Evolutionary conservation across 2,329 filamentous ascomycete genomes (phyloP).

Genomic region (Epichloe baconii): DNA sequence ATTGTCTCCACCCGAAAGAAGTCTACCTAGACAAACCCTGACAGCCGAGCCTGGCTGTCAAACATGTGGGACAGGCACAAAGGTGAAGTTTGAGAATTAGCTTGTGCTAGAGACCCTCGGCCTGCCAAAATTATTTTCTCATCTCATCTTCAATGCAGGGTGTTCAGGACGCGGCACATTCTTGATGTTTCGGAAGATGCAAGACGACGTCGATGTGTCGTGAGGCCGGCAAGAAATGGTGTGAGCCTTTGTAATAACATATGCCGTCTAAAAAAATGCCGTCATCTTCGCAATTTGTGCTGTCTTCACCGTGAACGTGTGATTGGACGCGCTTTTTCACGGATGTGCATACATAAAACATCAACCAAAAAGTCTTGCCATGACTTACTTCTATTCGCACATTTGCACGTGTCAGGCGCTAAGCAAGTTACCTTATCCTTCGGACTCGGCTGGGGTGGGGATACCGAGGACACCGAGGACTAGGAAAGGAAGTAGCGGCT

Average conservation of each 20-base stretch:
- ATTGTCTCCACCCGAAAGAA: conserved; percentile 13
- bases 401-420: conserved; percentile 2
- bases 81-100: not conserved
- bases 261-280: not conserved
- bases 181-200: conserved; percentile 3
- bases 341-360: not conserved
- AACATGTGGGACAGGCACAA: not conserved
- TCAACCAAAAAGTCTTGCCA: too few relatives aligned
- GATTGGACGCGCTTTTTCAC: not conserved
- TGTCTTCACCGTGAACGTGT: not conserved
- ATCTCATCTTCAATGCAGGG: not conserved
- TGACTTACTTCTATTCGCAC: not conserved
- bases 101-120: conserved; percentile 1
- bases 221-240: not conserved
- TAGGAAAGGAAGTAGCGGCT: too few relatives aligned
- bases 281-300: not conserved
- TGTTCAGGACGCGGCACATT: not conserved
- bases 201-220: not conserved
- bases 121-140: not conserved
- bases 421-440: conserved; percentile 5
- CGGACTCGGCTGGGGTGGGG: not conserved
- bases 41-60: not conserved
- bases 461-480: not conserved
- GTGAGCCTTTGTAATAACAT: not conserved
- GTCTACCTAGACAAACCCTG: conserved; percentile 9